These are phyloP conservation scores for Podila epicladia DNA, from an alignment of 192 early-diverging fungal genomes.

Conservation along the genomic window DNA sequence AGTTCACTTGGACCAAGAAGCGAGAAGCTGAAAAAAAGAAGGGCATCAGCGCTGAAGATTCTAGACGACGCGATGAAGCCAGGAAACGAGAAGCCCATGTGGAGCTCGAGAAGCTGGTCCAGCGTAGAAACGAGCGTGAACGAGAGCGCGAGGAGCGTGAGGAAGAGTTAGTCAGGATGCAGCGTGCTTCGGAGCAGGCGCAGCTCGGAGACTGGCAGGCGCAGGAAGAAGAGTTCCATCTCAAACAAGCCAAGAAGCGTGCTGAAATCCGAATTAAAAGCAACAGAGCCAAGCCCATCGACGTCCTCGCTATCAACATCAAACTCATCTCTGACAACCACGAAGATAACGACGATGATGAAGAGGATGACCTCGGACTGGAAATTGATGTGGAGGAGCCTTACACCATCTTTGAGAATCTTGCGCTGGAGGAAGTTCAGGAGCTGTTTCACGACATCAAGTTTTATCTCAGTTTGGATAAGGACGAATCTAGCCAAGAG, in stretches of 20 bases:
- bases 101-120: conserved; percentile 86
- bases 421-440: conserved; percentile 72
- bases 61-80: conserved; percentile 61
- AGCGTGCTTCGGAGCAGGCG: conserved; percentile 86
- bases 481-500: conserved; percentile 71
- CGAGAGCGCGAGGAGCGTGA: conserved; percentile 82
- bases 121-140: conserved; percentile 84
- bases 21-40: conserved; percentile 81
- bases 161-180: conserved; percentile 75
- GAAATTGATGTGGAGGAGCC: conserved; percentile 93
- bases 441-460: conserved; percentile 91
- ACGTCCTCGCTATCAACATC: conserved; percentile 92
- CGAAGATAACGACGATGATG: conserved; percentile 75
- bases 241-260: conserved; percentile 88
- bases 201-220: conserved; percentile 97
- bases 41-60: conserved; percentile 66
- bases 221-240: conserved; percentile 92
- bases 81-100: conserved; percentile 69
- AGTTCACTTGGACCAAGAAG: conserved; percentile 97
- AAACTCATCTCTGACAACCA: conserved; percentile 77
- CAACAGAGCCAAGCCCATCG: conserved; percentile 89
- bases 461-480: conserved; percentile 88
- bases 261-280: conserved; percentile 94
- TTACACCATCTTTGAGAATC: conserved; percentile 79
- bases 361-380: conserved; percentile 64